A percentile compares a stretch with the other conserved stretches of the same genome.
These are phyloP conservation scores for Penicillium alfredii DNA, from an alignment of 495 filamentous ascomycete genomes.

Conservation along the genomic window DNA sequence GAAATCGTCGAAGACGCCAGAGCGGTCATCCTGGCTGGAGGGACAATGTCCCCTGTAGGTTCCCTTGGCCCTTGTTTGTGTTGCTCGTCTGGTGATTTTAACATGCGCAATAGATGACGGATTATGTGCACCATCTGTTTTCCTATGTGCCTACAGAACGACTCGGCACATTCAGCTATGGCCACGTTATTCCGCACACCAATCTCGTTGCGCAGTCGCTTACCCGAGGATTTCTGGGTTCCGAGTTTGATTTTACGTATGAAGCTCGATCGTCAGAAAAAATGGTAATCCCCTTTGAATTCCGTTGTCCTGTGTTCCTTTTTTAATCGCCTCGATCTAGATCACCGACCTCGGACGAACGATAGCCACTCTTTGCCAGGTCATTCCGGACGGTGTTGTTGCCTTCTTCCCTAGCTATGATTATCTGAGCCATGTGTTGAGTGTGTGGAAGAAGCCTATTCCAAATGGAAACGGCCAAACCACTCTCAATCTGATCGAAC, in stretches of 20 bases:
- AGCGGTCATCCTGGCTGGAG: conserved; percentile 86
- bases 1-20: conserved; percentile 81
- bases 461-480: conserved; percentile 25
- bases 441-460: conserved; percentile 54
- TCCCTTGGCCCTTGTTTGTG: background rate
- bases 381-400: conserved; percentile 87
- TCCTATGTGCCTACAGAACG: conserved; percentile 59
- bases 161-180: conserved; percentile 80
- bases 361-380: conserved; percentile 60
- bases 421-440: conserved; percentile 70
- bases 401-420: conserved; percentile 94
- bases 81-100: conserved; percentile 4
- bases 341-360: conserved; percentile 70
- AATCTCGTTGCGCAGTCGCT: conserved; percentile 74
- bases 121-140: conserved; percentile 81
- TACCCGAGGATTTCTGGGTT: conserved; percentile 44
- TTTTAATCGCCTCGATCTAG: too few relatives aligned
- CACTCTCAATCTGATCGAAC: conserved; percentile 34
- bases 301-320: background rate
- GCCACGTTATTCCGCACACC: conserved; percentile 81
- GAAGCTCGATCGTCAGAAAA: conserved; percentile 57
- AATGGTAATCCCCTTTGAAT: conserved; percentile 37
- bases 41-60: conserved; percentile 87
- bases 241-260: conserved; percentile 82
- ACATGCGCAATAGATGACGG: conserved; percentile 56